Percentiles rank a stretch among this genome's conserved stretches.
Conservation (phyloP, 495 filamentous ascomycete species). For the Penicillium silybi region DNA sequence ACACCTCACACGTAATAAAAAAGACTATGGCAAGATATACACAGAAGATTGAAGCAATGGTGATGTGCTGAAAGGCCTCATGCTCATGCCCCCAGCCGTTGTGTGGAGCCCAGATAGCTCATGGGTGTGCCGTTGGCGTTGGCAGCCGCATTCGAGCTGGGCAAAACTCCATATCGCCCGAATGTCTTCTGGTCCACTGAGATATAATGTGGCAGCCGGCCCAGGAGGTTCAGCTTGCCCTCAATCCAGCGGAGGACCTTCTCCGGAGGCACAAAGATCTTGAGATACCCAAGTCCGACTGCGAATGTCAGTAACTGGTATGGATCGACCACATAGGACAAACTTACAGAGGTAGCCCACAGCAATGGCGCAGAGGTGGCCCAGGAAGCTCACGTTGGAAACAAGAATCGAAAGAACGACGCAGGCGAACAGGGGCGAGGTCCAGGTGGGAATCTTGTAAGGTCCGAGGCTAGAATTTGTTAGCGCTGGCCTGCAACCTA, state of each 20-base stretch:
- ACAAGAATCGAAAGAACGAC: constrained; percentile 67
- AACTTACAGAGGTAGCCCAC: constrained; percentile 82
- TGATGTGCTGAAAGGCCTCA: background rate
- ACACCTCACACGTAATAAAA: constrained; percentile 5
- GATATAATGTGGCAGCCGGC: constrained; percentile 80
- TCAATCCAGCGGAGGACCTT: constrained; percentile 78
- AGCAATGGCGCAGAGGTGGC: constrained; percentile 74
- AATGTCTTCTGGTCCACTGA: constrained; percentile 95
- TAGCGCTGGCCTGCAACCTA: background rate
- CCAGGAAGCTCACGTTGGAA: constrained; percentile 76
- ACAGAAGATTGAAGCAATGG: constrained; percentile 27
- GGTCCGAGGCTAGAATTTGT: constrained; percentile 45
- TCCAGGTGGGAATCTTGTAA: constrained; percentile 85
- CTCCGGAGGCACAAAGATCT: constrained; percentile 79
- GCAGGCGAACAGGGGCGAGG: constrained; percentile 72
- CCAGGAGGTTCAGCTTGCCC: constrained; percentile 75
- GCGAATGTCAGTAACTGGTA: constrained; percentile 12
- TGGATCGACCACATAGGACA: background rate
- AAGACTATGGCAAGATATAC: constrained; percentile 28
- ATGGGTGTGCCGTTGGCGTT: constrained; percentile 44
- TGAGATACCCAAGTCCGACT: constrained; percentile 83
- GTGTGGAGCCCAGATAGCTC: constrained; percentile 55
- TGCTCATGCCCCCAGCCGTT: constrained; percentile 60
- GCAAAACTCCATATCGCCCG: constrained; percentile 86
- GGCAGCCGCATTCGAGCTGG: constrained; percentile 44